Evolutionary conservation across 2,329 filamentous ascomycete species (phyloP).

Genomic region (Epichloe gansuensis): DNA sequence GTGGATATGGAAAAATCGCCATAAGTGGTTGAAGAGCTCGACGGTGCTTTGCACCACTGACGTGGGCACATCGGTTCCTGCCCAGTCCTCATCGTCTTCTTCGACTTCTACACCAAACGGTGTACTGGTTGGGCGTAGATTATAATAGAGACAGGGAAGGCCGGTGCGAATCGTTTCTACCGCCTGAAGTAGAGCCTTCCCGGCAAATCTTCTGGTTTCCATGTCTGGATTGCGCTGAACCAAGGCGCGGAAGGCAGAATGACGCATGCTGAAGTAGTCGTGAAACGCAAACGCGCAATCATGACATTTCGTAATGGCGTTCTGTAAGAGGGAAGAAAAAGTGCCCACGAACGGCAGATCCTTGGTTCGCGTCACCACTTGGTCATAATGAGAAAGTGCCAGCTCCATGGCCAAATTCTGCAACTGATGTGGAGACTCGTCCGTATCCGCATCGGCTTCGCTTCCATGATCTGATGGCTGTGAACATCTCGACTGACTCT

Average conservation of each 20-base stretch:
- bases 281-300: conserved; percentile 47
- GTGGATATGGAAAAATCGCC: conserved; percentile 48
- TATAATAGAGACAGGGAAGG: conserved; percentile 35
- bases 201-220: conserved; percentile 40
- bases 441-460: not conserved
- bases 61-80: not conserved
- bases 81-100: conserved; percentile 20
- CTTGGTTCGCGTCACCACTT: conserved; percentile 60
- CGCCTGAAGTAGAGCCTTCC: conserved; percentile 38
- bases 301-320: conserved; percentile 34
- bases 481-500: conserved; percentile 5
- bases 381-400: conserved; percentile 56
- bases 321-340: conserved; percentile 37
- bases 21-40: conserved; percentile 42
- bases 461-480: not conserved
- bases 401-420: conserved; percentile 42
- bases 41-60: conserved; percentile 25
- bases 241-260: conserved; percentile 49
- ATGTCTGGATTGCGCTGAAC: conserved; percentile 48
- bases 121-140: conserved; percentile 1
- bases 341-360: conserved; percentile 50
- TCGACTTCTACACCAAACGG: conserved; percentile 7
- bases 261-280: conserved; percentile 45
- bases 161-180: conserved; percentile 39
- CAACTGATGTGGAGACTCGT: conserved; percentile 13